Evolutionary conservation across 768 basidiomycete species (phyloP).

Genomic region (Amanita jacksonii): DNA sequence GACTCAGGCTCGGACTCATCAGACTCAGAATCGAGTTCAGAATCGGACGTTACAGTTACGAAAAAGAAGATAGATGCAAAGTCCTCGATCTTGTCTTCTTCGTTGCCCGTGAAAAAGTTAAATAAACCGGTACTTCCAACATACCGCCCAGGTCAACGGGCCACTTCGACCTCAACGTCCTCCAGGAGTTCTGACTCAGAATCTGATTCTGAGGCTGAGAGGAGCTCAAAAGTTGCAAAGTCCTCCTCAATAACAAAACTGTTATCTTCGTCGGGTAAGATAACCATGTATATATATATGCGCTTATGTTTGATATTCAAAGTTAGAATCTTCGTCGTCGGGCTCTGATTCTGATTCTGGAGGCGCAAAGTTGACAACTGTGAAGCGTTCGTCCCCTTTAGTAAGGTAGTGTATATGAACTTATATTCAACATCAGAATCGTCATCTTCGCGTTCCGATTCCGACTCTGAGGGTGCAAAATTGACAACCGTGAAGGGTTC

Average conservation of each 20-base stretch:
- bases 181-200: constrained; percentile 12
- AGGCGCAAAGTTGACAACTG: constrained; percentile 5
- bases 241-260: no score
- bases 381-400: constrained; percentile 1
- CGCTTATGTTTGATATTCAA: no score
- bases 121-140: no score
- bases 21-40: constrained; percentile 10
- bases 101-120: no score
- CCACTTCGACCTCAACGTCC: no score
- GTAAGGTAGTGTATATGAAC: constrained; percentile 7
- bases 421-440: constrained; percentile 1
- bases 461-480: no score
- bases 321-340: no score
- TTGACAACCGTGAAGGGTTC: no score
- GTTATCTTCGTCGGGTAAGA: no score
- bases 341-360: constrained; percentile 23
- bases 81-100: neutral
- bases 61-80: constrained; percentile 13
- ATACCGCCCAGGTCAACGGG: no score
- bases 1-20: constrained; percentile 9
- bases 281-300: no score
- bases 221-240: constrained; percentile 9
- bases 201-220: constrained; percentile 20
- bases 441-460: no score
- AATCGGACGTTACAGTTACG: constrained; percentile 18